Percentiles rank a stretch among this genome's conserved stretches.
Conservation (phyloP, 2,329 filamentous ascomycete species). For the Lachnellula subtilissima region DNA sequence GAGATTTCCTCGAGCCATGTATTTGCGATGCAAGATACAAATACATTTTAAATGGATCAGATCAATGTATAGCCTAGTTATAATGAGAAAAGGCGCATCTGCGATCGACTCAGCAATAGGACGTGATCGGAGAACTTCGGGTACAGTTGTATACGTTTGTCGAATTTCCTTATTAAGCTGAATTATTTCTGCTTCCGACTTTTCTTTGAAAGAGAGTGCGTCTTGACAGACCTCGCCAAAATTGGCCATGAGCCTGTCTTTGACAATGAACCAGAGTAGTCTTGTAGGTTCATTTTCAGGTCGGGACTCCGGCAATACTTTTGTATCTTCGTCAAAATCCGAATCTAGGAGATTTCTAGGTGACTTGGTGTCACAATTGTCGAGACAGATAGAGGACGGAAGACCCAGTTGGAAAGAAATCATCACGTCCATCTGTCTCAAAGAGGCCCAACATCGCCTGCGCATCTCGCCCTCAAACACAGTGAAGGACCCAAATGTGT, state of each 20-base stretch:
- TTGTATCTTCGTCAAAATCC: slow-evolving; percentile 26
- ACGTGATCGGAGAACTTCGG: slow-evolving; percentile 15
- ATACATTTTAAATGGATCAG: slow-evolving; percentile 27
- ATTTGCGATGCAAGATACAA: slow-evolving; percentile 29
- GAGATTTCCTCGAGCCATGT: slow-evolving; percentile 18
- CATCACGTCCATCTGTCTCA: slow-evolving; percentile 27
- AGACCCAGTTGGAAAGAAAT: slow-evolving; percentile 30
- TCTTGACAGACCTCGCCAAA: slow-evolving; percentile 29
- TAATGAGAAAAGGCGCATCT: slow-evolving; percentile 22
- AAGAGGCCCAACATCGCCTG: slow-evolving; percentile 25
- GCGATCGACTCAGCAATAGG: slow-evolving; percentile 20
- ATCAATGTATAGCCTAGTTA: slow-evolving; percentile 23
- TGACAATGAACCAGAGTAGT: slow-evolving; percentile 32
- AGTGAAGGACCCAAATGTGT: slow-evolving; percentile 16
- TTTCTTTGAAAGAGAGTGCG: slow-evolving; percentile 26
- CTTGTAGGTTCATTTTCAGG: slow-evolving; percentile 22
- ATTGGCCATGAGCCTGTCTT: slow-evolving; percentile 25
- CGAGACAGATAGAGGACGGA: slow-evolving; percentile 23
- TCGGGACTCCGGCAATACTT: slow-evolving; percentile 19
- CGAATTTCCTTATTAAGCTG: slow-evolving; percentile 23
- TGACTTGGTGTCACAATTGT: slow-evolving; percentile 22
- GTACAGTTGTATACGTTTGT: slow-evolving; percentile 17
- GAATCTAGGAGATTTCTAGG: slow-evolving; percentile 28
- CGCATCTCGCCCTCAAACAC: slow-evolving; percentile 30
- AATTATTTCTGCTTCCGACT: slow-evolving; percentile 17